Evolutionary conservation across 306 rosid genomes (phyloP), one percentile per base, ranked within the genome.

Genomic region (Sicyos baderoa): DNA sequence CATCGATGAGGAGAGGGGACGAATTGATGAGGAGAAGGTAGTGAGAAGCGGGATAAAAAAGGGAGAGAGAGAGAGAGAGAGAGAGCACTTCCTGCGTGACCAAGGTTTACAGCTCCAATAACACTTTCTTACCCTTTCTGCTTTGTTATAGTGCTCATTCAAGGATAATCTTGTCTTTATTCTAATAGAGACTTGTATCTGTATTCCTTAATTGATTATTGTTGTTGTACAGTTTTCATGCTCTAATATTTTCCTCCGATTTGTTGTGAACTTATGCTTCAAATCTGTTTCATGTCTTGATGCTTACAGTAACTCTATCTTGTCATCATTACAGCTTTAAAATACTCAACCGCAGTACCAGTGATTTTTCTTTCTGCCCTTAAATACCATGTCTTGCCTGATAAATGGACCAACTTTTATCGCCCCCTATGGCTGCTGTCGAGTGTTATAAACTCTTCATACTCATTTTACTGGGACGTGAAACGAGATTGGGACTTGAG

Each of bases 391-490:
- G 80, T 94, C 83, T 81, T 86, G 74, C 86, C 96, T 51, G 91
- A 85, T 60, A 81, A 57, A 68, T 90, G 97, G 99, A 86, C 86
- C 72, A 90, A 56, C 84, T 85, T 93, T 42, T 93, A 93, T 82
- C 89, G 96, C 78, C 99, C 96, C 66, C 95, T 94, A 32, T 94
- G 99, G 99, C 96, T 94, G 81, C 82, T 94, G 66, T 90, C 97
- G 12, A 76, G 95, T 78, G 91, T 94, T 74, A 77, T 86, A 76
- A 94, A 94, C 81, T 90, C 96, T 16, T 78, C 86, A 67, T 94
- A 94, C 81, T 94, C 99, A 47, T 94, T 94, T 86, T 94, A 94
- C 86, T 94, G 97, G 99, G 99, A 94, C 42, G 95, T 94, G 80
- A 85, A 85, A 62, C 86, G 96, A 70, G 99, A 94, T 85, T 94